Base-by-base conservation (phyloP, 2,329 filamentous ascomycete genomes). In the Scolecobasidium constrictum region DNA sequence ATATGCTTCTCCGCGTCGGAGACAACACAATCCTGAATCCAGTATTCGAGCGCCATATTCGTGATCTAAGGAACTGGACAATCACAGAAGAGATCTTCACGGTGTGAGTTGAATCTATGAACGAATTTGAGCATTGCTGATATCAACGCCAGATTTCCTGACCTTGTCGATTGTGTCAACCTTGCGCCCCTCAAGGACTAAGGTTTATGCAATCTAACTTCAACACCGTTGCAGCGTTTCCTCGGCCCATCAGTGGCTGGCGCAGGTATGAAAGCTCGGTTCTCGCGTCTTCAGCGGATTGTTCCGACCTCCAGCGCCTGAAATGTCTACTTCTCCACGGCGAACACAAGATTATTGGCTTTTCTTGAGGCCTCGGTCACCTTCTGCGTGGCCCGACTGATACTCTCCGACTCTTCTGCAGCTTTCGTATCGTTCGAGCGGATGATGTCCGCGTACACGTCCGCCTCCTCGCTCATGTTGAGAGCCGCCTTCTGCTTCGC, bases 391-490 rank as follows among this genome's bases (percentile, higher is more conserved):
- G 57, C 61, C 50, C 53, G 54, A 40, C 62, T 66, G 41, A 68
- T 55, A 46, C 50, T 46, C 53, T 68, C 64, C 52, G 66, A 54
- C 52, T 56, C 57, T 38, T 46, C 53, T 35, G 60, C 52, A 12
- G 58, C 63, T 43, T 54, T 52, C 21, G 39, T 48, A 50, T 71
- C 67, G 46, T 51, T 52, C 43, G 60, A 52, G 11, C 58, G 49
- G 26, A 71, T 58, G 21, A 68, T 64, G 42, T 63, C 53, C 40
- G 64, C 67, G 53, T 65, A 66, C 49, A 67, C 66, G 21, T 51
- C 53, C 23, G 67, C 67, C 54, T 71, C 68, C 48, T 68, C 67
- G 47, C 62, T 57, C 55, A 71, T 53, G 47, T 69, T 70, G 28
- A 68, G 50, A 42, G 64, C 56, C 46, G 61, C 59, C 53, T 62